Base-by-base conservation (phyloP, 768 basidiomycete genomes). In the Lentinula guzmanii region DNA sequence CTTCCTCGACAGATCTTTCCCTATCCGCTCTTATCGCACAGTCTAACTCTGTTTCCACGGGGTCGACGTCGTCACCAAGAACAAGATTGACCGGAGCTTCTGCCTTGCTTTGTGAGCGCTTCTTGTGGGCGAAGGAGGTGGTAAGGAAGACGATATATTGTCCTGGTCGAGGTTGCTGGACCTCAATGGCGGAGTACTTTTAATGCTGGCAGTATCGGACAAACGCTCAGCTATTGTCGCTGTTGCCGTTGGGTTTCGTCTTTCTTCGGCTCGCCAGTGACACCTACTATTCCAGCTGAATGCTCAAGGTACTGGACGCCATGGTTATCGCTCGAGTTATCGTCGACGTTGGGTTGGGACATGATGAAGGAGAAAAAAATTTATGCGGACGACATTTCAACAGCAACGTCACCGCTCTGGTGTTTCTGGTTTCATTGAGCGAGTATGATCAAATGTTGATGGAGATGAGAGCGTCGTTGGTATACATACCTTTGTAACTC, bases 1-100 rank as follows among this genome's bases (percentile, higher is more conserved):
- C 84, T 1, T 91, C 90, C 1, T 79, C 86, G 0, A 85, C 86
- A 1, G 90, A 91, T 74, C 81, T 92, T 16, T 82, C 85, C 2
- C 80, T 91, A 0, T 87, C 87, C 3, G 65, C 77, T 16, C 72
- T 91, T 51, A 77, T 91, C 63, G 73, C 79, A 4, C 59, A 60
- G 28, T 74, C 77, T 15, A 52, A 62, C 37, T 52, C 51, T 41
- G 41, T 52, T 21, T 61, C 61, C 24, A 45, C 52, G 16, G 53
- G 52, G 5, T 62, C 65, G 16, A 69, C 68, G 7, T 62, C 65
- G 16, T 69, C 68, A 2, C 70, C 72, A 50, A 61, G 54, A 73
- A 43, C 66, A 45, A 72, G 70, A 59, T 67, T 76, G 62, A 52
- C 45, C 43, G 67, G 68, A 2, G 67, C 74, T 16, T 67, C 71